Conservation (phyloP, 768 basidiomycete species). For the Paxillus ammoniavirescens region DNA sequence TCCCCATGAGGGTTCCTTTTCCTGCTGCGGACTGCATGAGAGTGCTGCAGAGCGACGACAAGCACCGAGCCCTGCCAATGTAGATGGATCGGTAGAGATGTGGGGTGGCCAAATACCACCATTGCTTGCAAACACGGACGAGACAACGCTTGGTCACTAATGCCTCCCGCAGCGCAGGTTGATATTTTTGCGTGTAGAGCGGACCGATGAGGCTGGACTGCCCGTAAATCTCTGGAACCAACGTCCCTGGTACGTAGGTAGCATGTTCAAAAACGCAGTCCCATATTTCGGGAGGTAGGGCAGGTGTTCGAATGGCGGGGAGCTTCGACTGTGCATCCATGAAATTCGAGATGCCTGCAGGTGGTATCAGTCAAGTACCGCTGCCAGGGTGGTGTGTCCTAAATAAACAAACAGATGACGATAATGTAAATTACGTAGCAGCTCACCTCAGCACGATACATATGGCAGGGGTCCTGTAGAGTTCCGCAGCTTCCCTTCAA, state of each 20-base stretch:
- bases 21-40: conserved; percentile 12
- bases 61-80: conserved; percentile 14
- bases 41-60: conserved; percentile 17
- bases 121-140: conserved; percentile 29
- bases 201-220: conserved; percentile 10
- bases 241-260: conserved; percentile 15
- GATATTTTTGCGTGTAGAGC: conserved; percentile 1
- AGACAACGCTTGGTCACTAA: conserved; percentile 26
- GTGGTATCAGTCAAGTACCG: no score
- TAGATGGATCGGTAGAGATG: conserved; percentile 25
- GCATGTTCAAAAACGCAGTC: conserved; percentile 20
- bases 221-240: conserved; percentile 25
- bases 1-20: conserved; percentile 7
- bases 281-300: conserved; percentile 27
- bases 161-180: conserved; percentile 10
- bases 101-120: conserved; percentile 25
- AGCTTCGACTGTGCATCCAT: background rate
- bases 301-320: background rate
- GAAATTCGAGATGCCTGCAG: background rate
- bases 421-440: no score
- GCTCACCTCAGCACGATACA: background rate
- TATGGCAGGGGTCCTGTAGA: no score
- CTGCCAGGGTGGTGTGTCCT: no score
- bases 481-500: background rate
- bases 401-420: no score